These are phyloP conservation scores for Dothidotthia symphoricarpi DNA, from an alignment of 2,329 filamentous ascomycete species.

Conservation along the genomic window DNA sequence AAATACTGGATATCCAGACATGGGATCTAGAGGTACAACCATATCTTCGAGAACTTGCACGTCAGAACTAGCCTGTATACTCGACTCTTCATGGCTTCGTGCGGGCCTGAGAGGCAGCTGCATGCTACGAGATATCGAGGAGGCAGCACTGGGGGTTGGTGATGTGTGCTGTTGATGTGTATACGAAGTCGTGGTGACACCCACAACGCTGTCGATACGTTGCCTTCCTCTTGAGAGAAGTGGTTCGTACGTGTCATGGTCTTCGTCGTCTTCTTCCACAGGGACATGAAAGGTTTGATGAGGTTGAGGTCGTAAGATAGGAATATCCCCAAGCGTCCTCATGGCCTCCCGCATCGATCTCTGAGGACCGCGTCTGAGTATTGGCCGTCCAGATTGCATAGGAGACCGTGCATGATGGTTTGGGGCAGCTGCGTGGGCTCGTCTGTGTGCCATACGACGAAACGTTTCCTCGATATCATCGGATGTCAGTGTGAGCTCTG, in stretches of 20 bases:
- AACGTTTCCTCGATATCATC: constrained; percentile 39
- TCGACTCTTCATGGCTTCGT: constrained; percentile 1
- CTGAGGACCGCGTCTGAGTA: constrained; percentile 31
- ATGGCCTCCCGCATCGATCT: constrained; percentile 33
- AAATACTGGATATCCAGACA: constrained; percentile 5
- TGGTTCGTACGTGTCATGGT: neutral
- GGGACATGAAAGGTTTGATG: constrained; percentile 23
- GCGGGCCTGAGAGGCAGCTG: constrained; percentile 27
- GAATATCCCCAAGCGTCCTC: constrained; percentile 24
- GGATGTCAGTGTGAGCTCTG: constrained; percentile 39
- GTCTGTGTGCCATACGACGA: constrained; percentile 31
- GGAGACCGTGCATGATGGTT: constrained; percentile 5
- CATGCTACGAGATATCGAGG: constrained; percentile 6
- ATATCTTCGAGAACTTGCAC: constrained; percentile 9
- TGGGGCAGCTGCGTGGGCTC: constrained; percentile 8
- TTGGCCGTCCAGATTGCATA: constrained; percentile 15
- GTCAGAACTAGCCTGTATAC: constrained; percentile 1
- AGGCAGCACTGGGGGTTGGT: constrained; percentile 1
- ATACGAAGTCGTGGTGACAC: constrained; percentile 1
- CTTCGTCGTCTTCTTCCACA: constrained; percentile 16
- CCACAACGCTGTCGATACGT: constrained; percentile 6
- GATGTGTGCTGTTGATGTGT: constrained; percentile 2
- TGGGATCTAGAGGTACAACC: constrained; percentile 8
- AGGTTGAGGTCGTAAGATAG: constrained; percentile 21
- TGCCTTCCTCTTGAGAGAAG: neutral